Base-by-base conservation (phyloP, 2,329 filamentous ascomycete species). In the Aspergillus puulaauensis region DNA sequence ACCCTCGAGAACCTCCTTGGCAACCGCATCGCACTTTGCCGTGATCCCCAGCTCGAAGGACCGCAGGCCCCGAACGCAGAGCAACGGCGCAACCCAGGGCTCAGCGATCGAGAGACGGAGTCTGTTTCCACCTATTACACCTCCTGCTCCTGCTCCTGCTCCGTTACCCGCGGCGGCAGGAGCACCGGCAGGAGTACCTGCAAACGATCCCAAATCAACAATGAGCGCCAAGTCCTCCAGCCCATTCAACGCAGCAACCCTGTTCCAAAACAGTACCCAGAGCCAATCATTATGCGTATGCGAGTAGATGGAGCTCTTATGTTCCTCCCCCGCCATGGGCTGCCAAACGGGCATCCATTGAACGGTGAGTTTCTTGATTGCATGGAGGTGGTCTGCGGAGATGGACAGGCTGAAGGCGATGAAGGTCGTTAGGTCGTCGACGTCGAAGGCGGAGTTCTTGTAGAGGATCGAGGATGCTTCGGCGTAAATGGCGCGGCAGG, bases 351-450 rank as follows among this genome's bases (percentile, higher is more conserved):
- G 72, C 39, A 61, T 70, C 68, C 70, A 75, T 46, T 75, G 72
- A 2, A 75, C 62, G 0, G 67, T 69, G 3, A 75, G 56, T 1
- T 60, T 51, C 1, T 56, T 53, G 17, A 75, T 68, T 1, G 60
- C 48, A 19, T 21, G 35, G 0, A 68, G 65, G 9, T 63, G 61
- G 3, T 46, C 8, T 0, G 67, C 54, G 6, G 64, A 64, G 7
- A 76, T 54, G 15, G 59, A 61, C 0, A 51, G 45, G 2, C 66
- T 63, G 58, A 75, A 75, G 5, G 70, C 67, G 15, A 75, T 64
- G 54, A 75, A 74, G 19, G 73, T 73, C 53, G 71, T 68, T 3
- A 76, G 61, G 59, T 75, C 72, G 44, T 74, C 71, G 7, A 73
- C 67, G 52, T 76, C 72, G 52, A 75, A 74, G 21, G 59, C 59